A percentile compares a stretch with the other conserved stretches of the same genome.
Evolutionary conservation across 106 monocot genomes (phyloP).

Genomic region (Acanthochlamys bracteata): DNA sequence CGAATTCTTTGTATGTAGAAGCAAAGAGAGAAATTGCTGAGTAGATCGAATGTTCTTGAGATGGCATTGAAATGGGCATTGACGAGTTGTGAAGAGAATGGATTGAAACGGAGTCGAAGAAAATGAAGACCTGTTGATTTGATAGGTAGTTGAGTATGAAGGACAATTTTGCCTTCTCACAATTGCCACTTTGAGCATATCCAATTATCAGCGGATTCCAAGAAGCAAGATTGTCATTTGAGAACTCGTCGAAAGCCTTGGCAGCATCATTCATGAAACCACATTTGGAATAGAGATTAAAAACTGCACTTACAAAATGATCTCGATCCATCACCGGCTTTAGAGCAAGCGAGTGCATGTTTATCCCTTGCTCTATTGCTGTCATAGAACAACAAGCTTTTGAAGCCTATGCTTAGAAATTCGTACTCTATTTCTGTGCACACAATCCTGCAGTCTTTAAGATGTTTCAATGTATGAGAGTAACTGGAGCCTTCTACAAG

Average conservation of each 20-base stretch:
- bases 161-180: neutral
- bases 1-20: slow-evolving; percentile 6
- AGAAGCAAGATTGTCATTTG: slow-evolving; percentile 2
- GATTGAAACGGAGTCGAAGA: slow-evolving; percentile 14
- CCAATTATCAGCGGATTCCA: slow-evolving; percentile 16
- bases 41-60: neutral
- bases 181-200: slow-evolving; percentile 6
- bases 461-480: slow-evolving; percentile 1
- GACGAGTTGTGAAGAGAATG: slow-evolving; percentile 7
- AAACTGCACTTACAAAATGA: slow-evolving; percentile 7
- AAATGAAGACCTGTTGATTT: neutral
- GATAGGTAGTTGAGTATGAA: neutral
- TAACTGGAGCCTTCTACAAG: slow-evolving; percentile 1
- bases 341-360: slow-evolving; percentile 2
- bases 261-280: neutral
- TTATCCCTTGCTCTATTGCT: slow-evolving; percentile 8
- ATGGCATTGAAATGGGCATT: slow-evolving; percentile 6
- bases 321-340: neutral
- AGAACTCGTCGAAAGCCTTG: neutral
- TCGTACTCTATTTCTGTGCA: neutral
- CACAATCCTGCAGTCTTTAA: neutral
- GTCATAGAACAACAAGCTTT: slow-evolving; percentile 7
- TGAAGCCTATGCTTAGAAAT: slow-evolving; percentile 1
- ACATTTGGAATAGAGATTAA: slow-evolving; percentile 7
- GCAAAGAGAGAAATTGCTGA: neutral